phyloP scores from a whole-genome alignment of 2,329 filamentous ascomycete genomes.

The Escovopsis sp. region DNA sequence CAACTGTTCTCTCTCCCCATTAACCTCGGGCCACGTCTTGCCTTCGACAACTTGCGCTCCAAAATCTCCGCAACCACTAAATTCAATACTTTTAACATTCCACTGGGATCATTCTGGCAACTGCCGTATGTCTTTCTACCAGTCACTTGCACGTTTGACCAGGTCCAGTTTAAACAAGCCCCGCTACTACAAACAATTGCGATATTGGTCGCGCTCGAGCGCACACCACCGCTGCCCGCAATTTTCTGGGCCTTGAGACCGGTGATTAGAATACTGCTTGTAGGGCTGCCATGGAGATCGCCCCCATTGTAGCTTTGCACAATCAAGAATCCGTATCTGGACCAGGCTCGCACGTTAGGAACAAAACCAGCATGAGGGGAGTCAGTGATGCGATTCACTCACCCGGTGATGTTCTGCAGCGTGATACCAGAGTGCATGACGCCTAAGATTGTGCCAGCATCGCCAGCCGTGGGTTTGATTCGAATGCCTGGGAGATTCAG shows the following conservation, averaged over 20 bases:
- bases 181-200: slow-evolving; percentile 37
- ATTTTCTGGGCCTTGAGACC: slow-evolving; percentile 27
- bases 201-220: slow-evolving; percentile 23
- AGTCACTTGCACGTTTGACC: slow-evolving; percentile 32
- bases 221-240: slow-evolving; percentile 24
- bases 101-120: slow-evolving; percentile 16
- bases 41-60: no score
- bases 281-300: slow-evolving; percentile 26
- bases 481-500: slow-evolving; percentile 14
- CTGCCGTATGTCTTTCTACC: slow-evolving; percentile 29
- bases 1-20: no score
- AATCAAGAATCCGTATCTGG: slow-evolving; percentile 21
- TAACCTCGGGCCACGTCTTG: no score
- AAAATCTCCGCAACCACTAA: background rate
- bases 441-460: slow-evolving; percentile 27
- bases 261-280: slow-evolving; percentile 34
- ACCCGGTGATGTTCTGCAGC: slow-evolving; percentile 23
- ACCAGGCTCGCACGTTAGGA: no score
- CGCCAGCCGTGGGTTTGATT: slow-evolving; percentile 33
- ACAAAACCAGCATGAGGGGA: no score
- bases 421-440: slow-evolving; percentile 29
- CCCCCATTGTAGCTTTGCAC: slow-evolving; percentile 34
- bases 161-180: slow-evolving; percentile 34
- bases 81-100: background rate
- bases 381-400: background rate